These are phyloP conservation scores for Cladophialophora carrionii DNA, from an alignment of 2,329 filamentous ascomycete species.

Conservation along the genomic window DNA sequence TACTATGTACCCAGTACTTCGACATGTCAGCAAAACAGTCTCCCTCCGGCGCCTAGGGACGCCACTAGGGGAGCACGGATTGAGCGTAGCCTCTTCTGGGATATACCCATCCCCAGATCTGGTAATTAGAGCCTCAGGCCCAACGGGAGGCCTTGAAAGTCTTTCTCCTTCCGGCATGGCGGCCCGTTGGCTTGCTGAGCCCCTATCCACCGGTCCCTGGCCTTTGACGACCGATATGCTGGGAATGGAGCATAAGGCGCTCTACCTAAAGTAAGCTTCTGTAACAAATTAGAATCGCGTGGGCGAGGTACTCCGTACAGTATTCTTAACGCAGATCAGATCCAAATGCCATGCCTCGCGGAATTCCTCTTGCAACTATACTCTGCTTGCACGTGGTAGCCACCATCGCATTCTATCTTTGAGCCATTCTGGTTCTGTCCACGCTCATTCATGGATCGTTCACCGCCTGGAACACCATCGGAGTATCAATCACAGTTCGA, in stretches of 20 bases:
- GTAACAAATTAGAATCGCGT: not conserved
- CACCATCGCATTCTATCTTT: not conserved
- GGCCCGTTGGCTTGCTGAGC: not conserved
- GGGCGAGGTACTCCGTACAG: too few species aligned
- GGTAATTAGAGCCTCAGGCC: not conserved
- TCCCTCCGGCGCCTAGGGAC: not conserved
- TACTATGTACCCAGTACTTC: too few species aligned
- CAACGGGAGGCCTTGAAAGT: not conserved
- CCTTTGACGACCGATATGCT: not conserved
- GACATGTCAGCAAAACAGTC: not conserved
- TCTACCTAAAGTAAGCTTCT: not conserved
- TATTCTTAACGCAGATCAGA: not conserved
- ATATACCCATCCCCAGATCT: not conserved
- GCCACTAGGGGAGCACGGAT: too few species aligned
- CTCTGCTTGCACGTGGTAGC: not conserved
- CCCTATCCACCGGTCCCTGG: not conserved
- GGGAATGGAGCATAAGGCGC: not conserved
- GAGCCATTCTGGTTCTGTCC: not conserved
- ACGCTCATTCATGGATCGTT: constrained; percentile 1
- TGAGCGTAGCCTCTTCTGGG: not conserved
- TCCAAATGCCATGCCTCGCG: not conserved
- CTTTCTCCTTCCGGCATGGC: not conserved
- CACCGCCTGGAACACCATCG: not conserved
- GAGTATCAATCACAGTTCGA: not conserved
- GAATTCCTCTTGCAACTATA: not conserved